phyloP scores from a whole-genome alignment of 2,329 filamentous ascomycete species.

The Didymella arachidicola region DNA sequence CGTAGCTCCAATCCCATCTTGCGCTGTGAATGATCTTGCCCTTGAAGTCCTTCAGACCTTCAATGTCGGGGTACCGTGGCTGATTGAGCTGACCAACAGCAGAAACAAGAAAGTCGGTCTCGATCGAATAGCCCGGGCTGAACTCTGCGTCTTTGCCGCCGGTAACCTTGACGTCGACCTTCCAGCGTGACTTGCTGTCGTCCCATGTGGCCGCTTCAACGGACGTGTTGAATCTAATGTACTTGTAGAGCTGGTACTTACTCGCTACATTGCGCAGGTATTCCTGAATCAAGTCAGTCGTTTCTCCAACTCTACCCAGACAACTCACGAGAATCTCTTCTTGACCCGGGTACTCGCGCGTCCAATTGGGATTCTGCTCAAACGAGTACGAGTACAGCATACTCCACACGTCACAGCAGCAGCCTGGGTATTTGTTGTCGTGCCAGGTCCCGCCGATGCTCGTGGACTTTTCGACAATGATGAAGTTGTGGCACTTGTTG shows the following conservation, averaged over 20 bases:
- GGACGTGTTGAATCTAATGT: constrained; percentile 65
- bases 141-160: constrained; percentile 65
- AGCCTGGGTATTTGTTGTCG: constrained; percentile 66
- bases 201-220: constrained; percentile 65
- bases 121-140: constrained; percentile 60
- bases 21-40: constrained; percentile 66
- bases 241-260: constrained; percentile 63
- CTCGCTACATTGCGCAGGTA: constrained; percentile 63
- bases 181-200: constrained; percentile 61
- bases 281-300: constrained; percentile 35
- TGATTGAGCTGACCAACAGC: constrained; percentile 67
- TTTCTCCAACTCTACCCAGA: background rate
- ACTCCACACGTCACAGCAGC: constrained; percentile 64
- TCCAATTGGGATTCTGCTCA: constrained; percentile 66
- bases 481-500: constrained; percentile 62
- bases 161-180: constrained; percentile 56
- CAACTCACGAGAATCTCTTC: constrained; percentile 63
- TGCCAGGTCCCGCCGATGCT: constrained; percentile 63
- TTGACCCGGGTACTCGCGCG: constrained; percentile 65
- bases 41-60: constrained; percentile 57
- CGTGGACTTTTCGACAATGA: constrained; percentile 65
- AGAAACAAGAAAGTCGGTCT: constrained; percentile 64
- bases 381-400: constrained; percentile 68
- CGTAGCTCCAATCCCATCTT: constrained; percentile 67
- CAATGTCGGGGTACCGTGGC: constrained; percentile 60